A percentile compares a stretch with the other conserved stretches of the same genome.
phyloP scores from a whole-genome alignment of 1,284 basidiomycete species.

The Cutaneotrichosporon curvatum region DNA sequence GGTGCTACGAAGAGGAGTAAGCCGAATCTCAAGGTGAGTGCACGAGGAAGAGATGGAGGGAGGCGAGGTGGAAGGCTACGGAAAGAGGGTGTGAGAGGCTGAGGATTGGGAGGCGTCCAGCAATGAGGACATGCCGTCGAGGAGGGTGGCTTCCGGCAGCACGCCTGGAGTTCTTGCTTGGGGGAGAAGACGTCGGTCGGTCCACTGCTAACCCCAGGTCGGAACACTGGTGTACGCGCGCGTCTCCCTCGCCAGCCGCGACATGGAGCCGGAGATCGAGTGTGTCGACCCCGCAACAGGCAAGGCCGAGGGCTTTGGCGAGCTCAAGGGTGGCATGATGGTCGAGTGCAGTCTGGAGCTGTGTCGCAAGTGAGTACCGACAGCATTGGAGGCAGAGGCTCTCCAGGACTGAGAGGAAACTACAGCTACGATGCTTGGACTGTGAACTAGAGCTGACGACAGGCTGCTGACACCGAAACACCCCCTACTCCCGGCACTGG shows the following conservation, averaged over 20 bases:
- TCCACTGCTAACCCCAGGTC: slow-evolving; percentile 34
- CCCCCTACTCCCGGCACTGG: slow-evolving; percentile 37
- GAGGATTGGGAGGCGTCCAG: too few relatives aligned
- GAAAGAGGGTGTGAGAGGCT: too few relatives aligned
- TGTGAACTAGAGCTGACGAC: slow-evolving; percentile 2
- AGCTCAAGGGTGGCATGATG: slow-evolving; percentile 47
- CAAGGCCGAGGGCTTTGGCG: slow-evolving; percentile 49
- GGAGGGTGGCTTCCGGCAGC: too few relatives aligned
- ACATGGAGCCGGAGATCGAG: slow-evolving; percentile 51
- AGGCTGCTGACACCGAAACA: slow-evolving; percentile 45
- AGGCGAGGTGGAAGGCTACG: background rate
- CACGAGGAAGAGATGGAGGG: background rate
- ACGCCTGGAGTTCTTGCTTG: too few relatives aligned
- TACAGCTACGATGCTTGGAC: background rate
- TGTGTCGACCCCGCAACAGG: slow-evolving; percentile 50
- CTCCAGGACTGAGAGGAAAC: background rate
- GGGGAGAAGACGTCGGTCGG: too few relatives aligned
- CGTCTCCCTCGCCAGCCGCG: slow-evolving; percentile 47
- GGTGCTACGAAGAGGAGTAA: slow-evolving; percentile 51
- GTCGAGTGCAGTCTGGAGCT: slow-evolving; percentile 39
- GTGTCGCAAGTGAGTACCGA: slow-evolving; percentile 36
- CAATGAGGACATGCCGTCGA: too few relatives aligned
- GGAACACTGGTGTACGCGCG: slow-evolving; percentile 51
- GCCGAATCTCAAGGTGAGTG: slow-evolving; percentile 49
- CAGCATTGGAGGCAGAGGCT: background rate